Evolutionary conservation across 2,329 filamentous ascomycete species (phyloP).

Genomic region (Pseudocercospora eumusae): DNA sequence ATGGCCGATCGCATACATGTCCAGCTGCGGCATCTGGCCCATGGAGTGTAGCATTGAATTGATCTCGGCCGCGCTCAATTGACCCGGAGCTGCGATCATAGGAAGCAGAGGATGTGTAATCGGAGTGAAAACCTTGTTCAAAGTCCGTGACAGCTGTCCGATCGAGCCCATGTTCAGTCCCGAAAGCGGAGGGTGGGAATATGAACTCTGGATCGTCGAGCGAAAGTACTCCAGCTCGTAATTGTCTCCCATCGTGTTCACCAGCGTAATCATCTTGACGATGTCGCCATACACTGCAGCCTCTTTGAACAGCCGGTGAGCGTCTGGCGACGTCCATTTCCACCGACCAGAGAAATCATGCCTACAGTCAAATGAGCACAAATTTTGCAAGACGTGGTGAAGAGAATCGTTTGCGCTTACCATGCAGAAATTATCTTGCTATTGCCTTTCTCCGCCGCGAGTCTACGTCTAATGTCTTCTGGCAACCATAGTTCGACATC

Average conservation of each 20-base stretch:
- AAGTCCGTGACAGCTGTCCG: conserved; percentile 79
- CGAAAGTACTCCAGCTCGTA: conserved; percentile 90
- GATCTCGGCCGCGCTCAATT: conserved; percentile 82
- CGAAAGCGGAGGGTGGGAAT: conserved; percentile 72
- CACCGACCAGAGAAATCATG: conserved; percentile 85
- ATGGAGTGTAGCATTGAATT: conserved; percentile 76
- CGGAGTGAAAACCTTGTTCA: conserved; percentile 84
- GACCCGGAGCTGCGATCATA: conserved; percentile 80
- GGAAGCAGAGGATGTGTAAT: conserved; percentile 84
- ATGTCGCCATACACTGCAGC: conserved; percentile 78
- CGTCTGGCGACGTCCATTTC: conserved; percentile 75
- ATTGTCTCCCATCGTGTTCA: conserved; percentile 79
- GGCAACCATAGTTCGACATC: conserved; percentile 88
- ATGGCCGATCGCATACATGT: conserved; percentile 77
- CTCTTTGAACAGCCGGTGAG: conserved; percentile 69
- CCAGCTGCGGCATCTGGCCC: conserved; percentile 76
- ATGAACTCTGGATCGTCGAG: conserved; percentile 69
- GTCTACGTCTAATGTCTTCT: conserved; percentile 66
- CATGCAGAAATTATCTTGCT: conserved; percentile 90
- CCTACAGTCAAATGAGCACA: conserved; percentile 9
- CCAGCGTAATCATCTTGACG: conserved; percentile 87
- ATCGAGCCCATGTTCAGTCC: conserved; percentile 84
- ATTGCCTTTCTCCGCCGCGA: conserved; percentile 71
- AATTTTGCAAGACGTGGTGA: not conserved
- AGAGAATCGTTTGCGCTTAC: not conserved